Percentiles rank a stretch among this genome's conserved stretches.
phyloP scores from a whole-genome alignment of 257 asterid genomes.

The Jasminum sambac region DNA sequence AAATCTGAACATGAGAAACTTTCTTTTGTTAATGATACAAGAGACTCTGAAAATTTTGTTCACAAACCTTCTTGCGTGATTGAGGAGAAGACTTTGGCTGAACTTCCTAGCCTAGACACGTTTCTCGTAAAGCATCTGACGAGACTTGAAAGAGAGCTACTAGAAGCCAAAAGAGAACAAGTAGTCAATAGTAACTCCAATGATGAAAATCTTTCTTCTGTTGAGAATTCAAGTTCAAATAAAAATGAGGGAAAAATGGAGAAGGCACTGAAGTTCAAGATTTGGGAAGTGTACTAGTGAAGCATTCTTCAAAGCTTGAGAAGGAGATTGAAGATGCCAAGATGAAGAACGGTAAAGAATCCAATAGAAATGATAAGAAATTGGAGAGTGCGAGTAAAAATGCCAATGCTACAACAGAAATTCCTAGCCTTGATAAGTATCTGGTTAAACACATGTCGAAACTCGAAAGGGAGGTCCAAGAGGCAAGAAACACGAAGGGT shows the following conservation, averaged over 20 bases:
- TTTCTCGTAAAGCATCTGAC: slow-evolving; percentile 80
- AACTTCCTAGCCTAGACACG: slow-evolving; percentile 78
- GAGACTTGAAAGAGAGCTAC: slow-evolving; percentile 90
- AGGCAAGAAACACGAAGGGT: slow-evolving; percentile 50
- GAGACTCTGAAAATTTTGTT: not conserved
- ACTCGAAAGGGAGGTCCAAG: slow-evolving; percentile 84
- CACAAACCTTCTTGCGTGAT: not conserved
- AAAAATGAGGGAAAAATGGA: not conserved
- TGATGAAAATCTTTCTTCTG: slow-evolving; percentile 12
- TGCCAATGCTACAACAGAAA: slow-evolving; percentile 28
- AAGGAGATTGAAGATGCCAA: slow-evolving; percentile 59
- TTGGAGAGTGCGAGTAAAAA: slow-evolving; percentile 12
- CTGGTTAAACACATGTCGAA: slow-evolving; percentile 67
- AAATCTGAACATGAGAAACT: not conserved
- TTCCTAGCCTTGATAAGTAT: slow-evolving; percentile 73
- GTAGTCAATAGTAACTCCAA: slow-evolving; percentile 19
- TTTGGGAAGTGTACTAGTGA: not conserved
- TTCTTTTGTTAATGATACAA: not conserved
- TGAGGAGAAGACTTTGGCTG: slow-evolving; percentile 26
- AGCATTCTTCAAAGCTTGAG: slow-evolving; percentile 61
- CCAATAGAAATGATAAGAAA: slow-evolving; percentile 30
- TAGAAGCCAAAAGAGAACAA: slow-evolving; percentile 67
- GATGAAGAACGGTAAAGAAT: slow-evolving; percentile 21
- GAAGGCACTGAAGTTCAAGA: not conserved
- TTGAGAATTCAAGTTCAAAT: not conserved